Conservation (phyloP, 2,329 filamentous ascomycete species). For the Fusarium sp. region DNA sequence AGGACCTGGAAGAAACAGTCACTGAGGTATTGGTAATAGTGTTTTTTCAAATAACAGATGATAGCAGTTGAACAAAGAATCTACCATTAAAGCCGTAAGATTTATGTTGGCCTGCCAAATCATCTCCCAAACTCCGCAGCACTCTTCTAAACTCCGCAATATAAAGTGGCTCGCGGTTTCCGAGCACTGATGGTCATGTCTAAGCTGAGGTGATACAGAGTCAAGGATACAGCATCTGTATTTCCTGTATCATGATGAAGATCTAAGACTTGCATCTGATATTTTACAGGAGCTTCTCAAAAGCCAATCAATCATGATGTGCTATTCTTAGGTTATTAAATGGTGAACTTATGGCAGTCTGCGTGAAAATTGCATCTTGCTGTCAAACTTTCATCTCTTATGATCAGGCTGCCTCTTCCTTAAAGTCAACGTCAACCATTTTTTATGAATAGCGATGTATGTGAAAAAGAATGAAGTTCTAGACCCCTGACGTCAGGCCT, state of each 20-base stretch:
- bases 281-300: not conserved
- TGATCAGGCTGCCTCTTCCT: not conserved
- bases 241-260: not conserved
- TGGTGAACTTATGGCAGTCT: not conserved
- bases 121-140: constrained; percentile 25
- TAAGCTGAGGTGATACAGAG: not conserved
- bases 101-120: not conserved
- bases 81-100: not conserved
- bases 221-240: not conserved
- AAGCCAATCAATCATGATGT: not conserved
- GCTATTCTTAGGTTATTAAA: not conserved
- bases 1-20: constrained; percentile 22
- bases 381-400: not conserved
- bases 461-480: not conserved
- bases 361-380: not conserved
- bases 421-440: not conserved
- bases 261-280: not conserved
- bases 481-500: not conserved
- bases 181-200: not conserved
- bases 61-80: not conserved
- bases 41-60: not conserved
- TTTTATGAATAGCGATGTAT: not conserved
- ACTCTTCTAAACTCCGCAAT: constrained; percentile 26
- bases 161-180: not conserved
- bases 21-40: not conserved